These are phyloP conservation scores for Lasiodiplodia sp. DNA, from an alignment of 2,329 filamentous ascomycete species.

Conservation along the genomic window DNA sequence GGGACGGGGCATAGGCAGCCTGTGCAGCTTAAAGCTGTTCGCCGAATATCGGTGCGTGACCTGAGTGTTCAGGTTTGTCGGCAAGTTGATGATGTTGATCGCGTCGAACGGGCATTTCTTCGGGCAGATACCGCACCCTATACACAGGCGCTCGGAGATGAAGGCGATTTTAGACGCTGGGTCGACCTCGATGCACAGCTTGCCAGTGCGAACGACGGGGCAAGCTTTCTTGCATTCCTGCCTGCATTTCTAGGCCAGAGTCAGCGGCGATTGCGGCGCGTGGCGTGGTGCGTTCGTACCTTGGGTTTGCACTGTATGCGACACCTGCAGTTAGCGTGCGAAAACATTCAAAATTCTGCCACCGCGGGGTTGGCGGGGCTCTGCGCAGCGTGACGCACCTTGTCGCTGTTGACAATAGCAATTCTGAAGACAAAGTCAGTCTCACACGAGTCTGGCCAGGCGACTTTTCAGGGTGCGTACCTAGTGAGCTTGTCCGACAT, in stretches of 20 bases:
- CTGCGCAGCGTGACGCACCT: conserved; percentile 64
- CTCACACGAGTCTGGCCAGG: background rate
- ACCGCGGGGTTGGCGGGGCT: conserved; percentile 31
- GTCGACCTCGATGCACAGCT: conserved; percentile 94
- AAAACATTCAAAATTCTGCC: conserved; percentile 39
- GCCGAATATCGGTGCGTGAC: conserved; percentile 98
- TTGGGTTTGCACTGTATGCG: conserved; percentile 80
- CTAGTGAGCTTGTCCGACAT: conserved; percentile 97
- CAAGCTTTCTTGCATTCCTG: conserved; percentile 99
- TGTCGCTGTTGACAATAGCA: conserved; percentile 98
- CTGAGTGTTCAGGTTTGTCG: conserved; percentile 97
- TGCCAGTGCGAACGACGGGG: conserved; percentile 95
- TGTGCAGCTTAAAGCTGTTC: conserved; percentile 99
- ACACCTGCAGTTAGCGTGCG: conserved; percentile 26
- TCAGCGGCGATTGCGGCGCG: conserved; percentile 10
- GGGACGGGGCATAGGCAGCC: conserved; percentile 92
- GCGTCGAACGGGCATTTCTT: conserved; percentile 99
- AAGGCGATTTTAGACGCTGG: conserved; percentile 93
- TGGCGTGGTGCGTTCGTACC: conserved; percentile 56
- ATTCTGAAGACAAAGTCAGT: conserved; percentile 67
- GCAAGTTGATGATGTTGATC: conserved; percentile 99
- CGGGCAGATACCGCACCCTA: conserved; percentile 98
- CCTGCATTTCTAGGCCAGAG: conserved; percentile 79
- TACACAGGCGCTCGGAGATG: conserved; percentile 94
- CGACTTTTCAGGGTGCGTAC: conserved; percentile 60